Base-by-base conservation (phyloP, 805 yeast species). In the Tetrapisispora iriomotensis region DNA sequence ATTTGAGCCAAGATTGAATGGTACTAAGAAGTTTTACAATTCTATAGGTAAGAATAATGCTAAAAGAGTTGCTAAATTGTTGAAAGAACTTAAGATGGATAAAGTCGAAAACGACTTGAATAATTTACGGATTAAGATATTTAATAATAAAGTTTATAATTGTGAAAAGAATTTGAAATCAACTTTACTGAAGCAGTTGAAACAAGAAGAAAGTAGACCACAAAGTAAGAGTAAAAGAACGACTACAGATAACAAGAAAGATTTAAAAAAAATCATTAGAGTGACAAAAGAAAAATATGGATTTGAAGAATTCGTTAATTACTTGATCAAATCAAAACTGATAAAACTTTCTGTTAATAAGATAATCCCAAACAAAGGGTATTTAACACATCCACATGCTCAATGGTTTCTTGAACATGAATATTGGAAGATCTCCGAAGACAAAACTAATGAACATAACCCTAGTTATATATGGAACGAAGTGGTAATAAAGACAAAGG, bases 381-480 rank as follows among this genome's bases (percentile, higher is more conserved):
- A n/a, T 9, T 21, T 25, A 14, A 21, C 23, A 3, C n/a, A 22
- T 20, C 36, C 32, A 2, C 38, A 40, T 6, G 46, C 54, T 24
- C 32, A 38, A n/a, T 56, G 60, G 63, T 48, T 49, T 35, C 34
- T 21, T 19, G 31, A 33, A 34, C 62, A 48, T 43, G 56, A 37
- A 38, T 57, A 55, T 22, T 44, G 51, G 29, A 46, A 46, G 13
- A 52, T 52, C 1, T 34, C 60, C 14, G 51, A 50, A 9, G 63
- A 64, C 35, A 58, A 64, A 37, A 46, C 54, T 4, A 26, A 57
- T 38, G 30, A 57, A 36, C 48, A 48, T 14, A 72, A 76, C 47
- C 81, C 83, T 14, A 58, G 68, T 2, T 61, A 68, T 29, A 59
- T 63, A 25, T 75, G 67, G 57, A 64, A 60, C 37, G 57, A 59